Evolutionary conservation across 805 yeast genomes (phyloP).

Genomic region (Jamesozyma lodderae): DNA sequence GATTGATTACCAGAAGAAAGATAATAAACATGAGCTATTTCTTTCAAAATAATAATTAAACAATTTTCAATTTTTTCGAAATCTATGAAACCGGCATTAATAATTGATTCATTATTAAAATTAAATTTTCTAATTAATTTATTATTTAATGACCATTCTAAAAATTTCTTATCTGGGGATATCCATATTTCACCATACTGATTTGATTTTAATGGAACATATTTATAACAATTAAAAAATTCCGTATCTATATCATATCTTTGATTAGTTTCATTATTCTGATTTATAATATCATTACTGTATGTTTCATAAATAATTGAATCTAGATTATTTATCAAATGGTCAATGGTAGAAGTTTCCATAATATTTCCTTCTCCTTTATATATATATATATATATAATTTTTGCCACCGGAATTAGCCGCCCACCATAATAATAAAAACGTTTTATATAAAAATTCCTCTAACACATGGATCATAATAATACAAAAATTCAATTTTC

Average conservation of each 20-base stretch:
- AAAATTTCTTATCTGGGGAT: slow-evolving; percentile 30
- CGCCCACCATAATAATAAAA: too few species aligned
- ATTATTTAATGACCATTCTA: slow-evolving; percentile 32
- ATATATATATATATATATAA: too few species aligned
- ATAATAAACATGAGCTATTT: slow-evolving; percentile 53
- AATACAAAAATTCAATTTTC: too few species aligned
- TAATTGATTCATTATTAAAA: slow-evolving; percentile 36
- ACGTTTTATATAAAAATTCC: too few species aligned
- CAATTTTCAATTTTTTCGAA: slow-evolving; percentile 35
- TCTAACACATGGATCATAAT: too few species aligned
- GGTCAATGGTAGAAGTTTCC: too few species aligned
- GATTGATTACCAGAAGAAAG: slow-evolving; percentile 48
- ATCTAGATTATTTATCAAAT: too few species aligned
- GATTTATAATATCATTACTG: too few species aligned
- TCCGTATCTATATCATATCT: background rate
- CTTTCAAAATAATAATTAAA: slow-evolving; percentile 52
- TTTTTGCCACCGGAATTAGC: too few species aligned
- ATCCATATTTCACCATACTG: slow-evolving; percentile 19
- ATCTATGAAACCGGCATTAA: slow-evolving; percentile 52
- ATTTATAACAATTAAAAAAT: slow-evolving; percentile 1
- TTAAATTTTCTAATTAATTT: slow-evolving; percentile 31
- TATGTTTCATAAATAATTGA: too few species aligned
- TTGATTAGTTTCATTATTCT: too few species aligned
- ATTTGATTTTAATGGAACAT: background rate
- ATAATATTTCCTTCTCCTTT: too few species aligned